Base-by-base conservation (phyloP, 2,329 filamentous ascomycete genomes). In the Colletotrichum tamarilloi region DNA sequence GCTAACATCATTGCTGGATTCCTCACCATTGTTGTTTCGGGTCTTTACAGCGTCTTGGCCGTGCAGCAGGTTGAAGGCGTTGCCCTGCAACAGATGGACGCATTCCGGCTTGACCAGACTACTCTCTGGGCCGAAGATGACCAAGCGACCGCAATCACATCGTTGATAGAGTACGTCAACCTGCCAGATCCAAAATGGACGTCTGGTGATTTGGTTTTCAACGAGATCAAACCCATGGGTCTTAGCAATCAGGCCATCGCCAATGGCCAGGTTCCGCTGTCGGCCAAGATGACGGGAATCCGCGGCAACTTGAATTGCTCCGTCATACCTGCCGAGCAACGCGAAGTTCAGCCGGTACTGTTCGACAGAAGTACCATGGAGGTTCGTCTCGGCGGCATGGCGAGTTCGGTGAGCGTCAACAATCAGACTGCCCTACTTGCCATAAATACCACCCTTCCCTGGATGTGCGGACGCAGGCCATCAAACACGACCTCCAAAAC, bases 111-210 rank as follows among this genome's bases (percentile, higher is more conserved):
- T 11, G 62, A 75, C n/a, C 62, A 68, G n/a, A 72, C 72, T 19
- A 74, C 76, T 32, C 62, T 79, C 9, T 76, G 76, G 2, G 68
- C 77, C 38, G 66, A 73, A n/a, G 77, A 77, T 52, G 74, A 77
- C 14, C 74, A 76, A 22, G 79, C 77, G 6, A 68, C 75, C 9
- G 76, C 77, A 9, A 74, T 80, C n/a, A 76, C 76, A 12, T 76
- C 76, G 22, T 42, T 81, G 4, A 76, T 81, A 5, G 74, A 79
- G 14, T 77, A 78, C 22, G 57, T 77, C 3, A 77, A 79, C 56
- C 52, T 81, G n/a, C 75, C 79, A 5, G 78, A 81, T 46, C 79
- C 80, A 0, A 72, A 78, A 53, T 81, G 80, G 80, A 81, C 79
- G 3, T 79, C 79, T 42, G 73, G 77, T 19, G 77, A 80, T 16